Base-by-base conservation (phyloP, 192 early-diverging fungal genomes). In the Coemansia umbellata region DNA sequence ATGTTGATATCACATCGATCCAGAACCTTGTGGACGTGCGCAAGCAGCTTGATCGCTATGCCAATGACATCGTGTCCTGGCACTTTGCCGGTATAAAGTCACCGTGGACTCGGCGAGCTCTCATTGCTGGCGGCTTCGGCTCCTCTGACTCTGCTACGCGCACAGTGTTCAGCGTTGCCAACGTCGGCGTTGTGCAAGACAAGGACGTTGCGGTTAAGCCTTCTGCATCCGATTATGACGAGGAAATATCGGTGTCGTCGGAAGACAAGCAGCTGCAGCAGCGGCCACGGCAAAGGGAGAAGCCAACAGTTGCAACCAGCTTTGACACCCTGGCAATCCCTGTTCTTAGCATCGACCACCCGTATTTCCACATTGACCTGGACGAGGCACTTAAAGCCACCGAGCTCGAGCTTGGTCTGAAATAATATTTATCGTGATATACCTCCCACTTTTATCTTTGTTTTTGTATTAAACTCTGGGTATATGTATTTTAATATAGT, bases 1-100 rank as follows among this genome's bases (percentile, higher is more conserved):
- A 81, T 28, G 78, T 94, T 35, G 93, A 96, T 55, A 81, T 83
- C 15, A 89, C 91, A 1, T 91, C 89, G 14, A 53, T 90, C 31
- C 87, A 91, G 58, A 78, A 78, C 28, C 78, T 96, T 4, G 62
- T 87, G 7, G 89, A 92, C 31, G 65, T 84, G 11, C 76, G 81
- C 22, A 60, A 69, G 21, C 82, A 86, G 49, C 66, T 83, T 11
- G 79, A 74, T 42, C 65, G 74, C 30, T 81, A 78, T 37, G 69
- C 82, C 6, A 72, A 82, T 35, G 37, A 50, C 22, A 4, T 30
- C 4, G 81, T 85, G 8, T 37, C 66, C 22, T 79, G 82, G 71
- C 72, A 83, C 50, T 85, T 84, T 57, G 82, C 76, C 5, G 69
- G 69, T 6, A 41, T 78, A 11, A 60, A 60, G 36, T 72, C 65